phyloP scores from a whole-genome alignment of 78 protist species.

The Dictyostelium brefeldianum region DNA sequence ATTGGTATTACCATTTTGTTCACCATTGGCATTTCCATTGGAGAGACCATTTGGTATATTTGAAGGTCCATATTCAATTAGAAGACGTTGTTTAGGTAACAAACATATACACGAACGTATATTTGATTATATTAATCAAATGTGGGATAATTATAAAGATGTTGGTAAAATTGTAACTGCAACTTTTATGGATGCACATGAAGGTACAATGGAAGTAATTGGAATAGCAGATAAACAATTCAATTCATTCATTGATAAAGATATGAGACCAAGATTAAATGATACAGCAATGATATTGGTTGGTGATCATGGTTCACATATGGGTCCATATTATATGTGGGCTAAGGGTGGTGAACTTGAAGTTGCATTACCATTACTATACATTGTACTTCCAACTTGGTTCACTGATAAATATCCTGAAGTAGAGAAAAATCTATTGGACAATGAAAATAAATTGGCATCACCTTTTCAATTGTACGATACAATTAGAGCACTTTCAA shows the following conservation, averaged over 20 bases:
- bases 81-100: constrained; percentile 52
- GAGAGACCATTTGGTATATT: constrained; percentile 32
- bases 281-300: constrained; percentile 30
- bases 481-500: constrained; percentile 40
- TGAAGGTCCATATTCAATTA: constrained; percentile 52
- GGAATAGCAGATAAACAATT: constrained; percentile 19
- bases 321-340: constrained; percentile 53
- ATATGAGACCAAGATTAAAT: not conserved
- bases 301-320: constrained; percentile 62
- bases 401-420: constrained; percentile 54
- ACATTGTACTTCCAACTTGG: constrained; percentile 65
- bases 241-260: not conserved
- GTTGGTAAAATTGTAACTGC: constrained; percentile 54
- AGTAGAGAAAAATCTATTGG: not conserved
- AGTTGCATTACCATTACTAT: constrained; percentile 33
- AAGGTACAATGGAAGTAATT: constrained; percentile 65
- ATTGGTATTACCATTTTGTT: constrained; percentile 58
- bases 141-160: constrained; percentile 31
- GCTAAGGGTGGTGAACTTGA: constrained; percentile 45
- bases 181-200: constrained; percentile 63
- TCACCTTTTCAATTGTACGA: constrained; percentile 49
- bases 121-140: constrained; percentile 48
- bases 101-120: constrained; percentile 13
- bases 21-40: constrained; percentile 47
- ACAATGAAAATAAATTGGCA: constrained; percentile 50